phyloP scores from a whole-genome alignment of 192 early-diverging fungal species.

The Gonapodya sp. region DNA sequence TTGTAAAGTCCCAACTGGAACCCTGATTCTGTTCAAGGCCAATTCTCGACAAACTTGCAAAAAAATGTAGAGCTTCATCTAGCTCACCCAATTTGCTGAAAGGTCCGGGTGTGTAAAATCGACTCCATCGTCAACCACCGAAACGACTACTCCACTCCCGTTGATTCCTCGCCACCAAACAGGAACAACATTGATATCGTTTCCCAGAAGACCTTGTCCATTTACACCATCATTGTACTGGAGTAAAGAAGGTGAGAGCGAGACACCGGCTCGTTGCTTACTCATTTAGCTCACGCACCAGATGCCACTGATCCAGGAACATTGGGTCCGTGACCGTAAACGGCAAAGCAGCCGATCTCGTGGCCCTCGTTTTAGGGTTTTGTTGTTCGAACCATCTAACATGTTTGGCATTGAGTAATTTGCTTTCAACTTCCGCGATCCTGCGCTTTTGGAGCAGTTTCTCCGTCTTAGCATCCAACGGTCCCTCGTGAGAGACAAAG shows the following conservation, averaged over 20 bases:
- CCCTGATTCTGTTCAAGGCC: conserved; percentile 40
- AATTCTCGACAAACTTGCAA: not conserved
- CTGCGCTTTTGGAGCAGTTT: not conserved
- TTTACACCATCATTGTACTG: conserved; percentile 31
- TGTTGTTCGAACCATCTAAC: conserved; percentile 1
- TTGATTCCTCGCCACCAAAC: conserved; percentile 76
- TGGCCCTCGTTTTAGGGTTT: not conserved
- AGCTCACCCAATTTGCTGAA: conserved; percentile 71
- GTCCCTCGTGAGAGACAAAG: not conserved
- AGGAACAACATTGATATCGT: conserved; percentile 88
- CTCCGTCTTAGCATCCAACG: not conserved
- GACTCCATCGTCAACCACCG: conserved; percentile 91
- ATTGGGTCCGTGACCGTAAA: not conserved
- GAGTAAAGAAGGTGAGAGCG: conserved; percentile 33
- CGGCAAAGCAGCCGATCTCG: not conserved
- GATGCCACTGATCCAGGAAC: conserved; percentile 5
- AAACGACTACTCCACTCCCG: conserved; percentile 76
- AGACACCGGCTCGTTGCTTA: conserved; percentile 24
- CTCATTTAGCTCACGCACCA: not conserved
- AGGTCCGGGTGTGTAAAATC: conserved; percentile 80
- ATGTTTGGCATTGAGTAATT: not conserved
- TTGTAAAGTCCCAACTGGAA: conserved; percentile 93
- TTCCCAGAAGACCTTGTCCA: conserved; percentile 31
- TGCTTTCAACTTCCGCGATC: not conserved
- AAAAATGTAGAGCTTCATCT: not conserved